Base-by-base conservation (phyloP, 108 stramenopile genomes). In the Cyclotella atomus region DNA sequence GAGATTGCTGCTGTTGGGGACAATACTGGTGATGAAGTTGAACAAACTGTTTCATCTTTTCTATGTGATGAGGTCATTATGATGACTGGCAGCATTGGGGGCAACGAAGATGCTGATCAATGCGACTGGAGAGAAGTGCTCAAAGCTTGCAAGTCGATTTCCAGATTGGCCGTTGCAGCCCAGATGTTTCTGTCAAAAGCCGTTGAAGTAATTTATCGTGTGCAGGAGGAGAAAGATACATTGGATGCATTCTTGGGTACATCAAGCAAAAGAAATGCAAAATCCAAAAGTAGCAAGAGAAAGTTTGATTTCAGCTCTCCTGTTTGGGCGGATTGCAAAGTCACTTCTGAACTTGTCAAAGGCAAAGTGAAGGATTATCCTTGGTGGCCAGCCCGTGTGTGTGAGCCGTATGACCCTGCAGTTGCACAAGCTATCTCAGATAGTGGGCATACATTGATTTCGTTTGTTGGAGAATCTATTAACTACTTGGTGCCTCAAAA, bases 311-410 rank as follows among this genome's bases (percentile, higher is more conserved):
- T 76, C 12, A 73, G 77, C 32, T 83, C 83, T 27, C 87, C 84
- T 47, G 84, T 94, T 2, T 94, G 93, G 93, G 79, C 89, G 8
- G 60, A 92, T 60, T 81, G 86, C 8, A 63, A 59, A 19, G 81
- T 85, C 36, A 88, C 91, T 15, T 85, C 92, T 41, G 81, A 90
- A 43, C 83, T 92, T 50, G 85, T 87, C 45, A 85, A 91, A 59
- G 87, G 70, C n/a, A 91, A 87, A 71, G 85, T 87, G 1, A 86
- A 81, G 17, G 72, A 77, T 19, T 89, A 78, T 65, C 93, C 93
- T 23, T 88, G 89, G 89, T 94, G 93, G 93, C 93, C 93, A 43
- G 91, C 93, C 24, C 79, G 78, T 60, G 81, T 87, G 62, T 90
- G 88, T 46, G 45, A 75, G 33, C 74, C 87, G 9, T 84, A 86